Conservation (phyloP, 345 rosid species). For the Gossypium herbaceum region DNA sequence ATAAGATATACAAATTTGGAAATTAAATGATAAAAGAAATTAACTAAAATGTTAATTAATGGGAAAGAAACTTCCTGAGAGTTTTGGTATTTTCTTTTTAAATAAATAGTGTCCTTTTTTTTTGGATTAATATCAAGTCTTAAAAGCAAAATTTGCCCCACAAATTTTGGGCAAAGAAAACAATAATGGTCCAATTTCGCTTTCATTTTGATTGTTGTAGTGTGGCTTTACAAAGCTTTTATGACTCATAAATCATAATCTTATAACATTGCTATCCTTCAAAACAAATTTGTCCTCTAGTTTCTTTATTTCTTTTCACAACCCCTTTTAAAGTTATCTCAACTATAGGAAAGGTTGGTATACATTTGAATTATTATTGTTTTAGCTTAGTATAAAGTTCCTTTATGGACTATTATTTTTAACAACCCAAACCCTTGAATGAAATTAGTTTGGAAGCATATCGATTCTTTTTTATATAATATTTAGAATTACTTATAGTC, state of each 20-base stretch:
- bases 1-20: no score
- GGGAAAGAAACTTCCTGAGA: no score
- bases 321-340: neutral
- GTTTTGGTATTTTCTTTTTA: slow-evolving; percentile 1
- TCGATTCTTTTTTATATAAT: no score
- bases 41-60: no score
- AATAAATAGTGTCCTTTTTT: neutral
- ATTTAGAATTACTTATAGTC: rapidly evolving
- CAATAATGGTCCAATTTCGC: neutral
- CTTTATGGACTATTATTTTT: neutral
- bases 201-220: neutral
- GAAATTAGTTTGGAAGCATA: no score
- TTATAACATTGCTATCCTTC: neutral
- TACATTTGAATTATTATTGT: neutral
- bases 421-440: no score
- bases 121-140: no score
- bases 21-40: no score
- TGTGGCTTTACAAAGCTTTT: slow-evolving; percentile 5
- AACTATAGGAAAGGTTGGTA: neutral
- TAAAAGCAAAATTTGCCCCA: neutral
- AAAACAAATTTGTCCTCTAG: neutral
- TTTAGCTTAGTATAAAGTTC: neutral
- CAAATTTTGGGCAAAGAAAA: neutral
- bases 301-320: neutral
- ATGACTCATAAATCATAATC: neutral